Evolutionary conservation across 2,329 filamentous ascomycete species (phyloP), one percentile per base, ranked within the genome.

Genomic region (Fusarium poae): DNA sequence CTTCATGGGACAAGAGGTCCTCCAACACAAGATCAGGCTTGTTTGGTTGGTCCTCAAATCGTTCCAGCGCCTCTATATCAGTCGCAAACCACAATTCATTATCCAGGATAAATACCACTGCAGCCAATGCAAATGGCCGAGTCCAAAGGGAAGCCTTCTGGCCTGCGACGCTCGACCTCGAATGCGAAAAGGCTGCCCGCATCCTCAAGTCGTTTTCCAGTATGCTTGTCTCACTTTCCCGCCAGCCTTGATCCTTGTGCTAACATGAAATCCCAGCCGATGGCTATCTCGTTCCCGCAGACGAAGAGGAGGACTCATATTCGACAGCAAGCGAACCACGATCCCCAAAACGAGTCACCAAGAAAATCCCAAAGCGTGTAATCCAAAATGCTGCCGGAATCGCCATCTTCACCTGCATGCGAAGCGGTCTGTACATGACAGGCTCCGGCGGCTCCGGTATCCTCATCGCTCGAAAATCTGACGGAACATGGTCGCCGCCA

Each of bases 401-500:
- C 60, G 94, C 93, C 56, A 92, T 98, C 71, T 97, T 97, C 82
- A 97, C 94, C 1, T 97, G 93, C 30, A 97, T 97, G 93, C 90
- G 95, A 62, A 95, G 93, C 16, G 95, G 95, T 15, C 82, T 97
- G 32, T 97, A 94, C 92, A 86, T 97, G 72, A 95, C 92, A 45
- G 95, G 95, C 45, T 94, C 94, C 18, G 94, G 94, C 29, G 95
- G 95, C 39, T 95, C 93, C 59, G 95, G 95, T 51, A 87, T 98
- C 39, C 84, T 98, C 39, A 89, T 97, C 62, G 94, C 91, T 20
- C 88, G 93, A 71, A 92, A 92, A 74, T 90, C 91, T 25, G 94
- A 97, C 71, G 94, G 94, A 9, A 90, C 90, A 68, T 97, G 94
- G 94, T 96, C 93, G 68, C 92, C 94, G 11, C 95, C 95, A 0